These are phyloP conservation scores for Fonsecaea pedrosoi DNA, from an alignment of 2,329 filamentous ascomycete genomes.

Conservation along the genomic window DNA sequence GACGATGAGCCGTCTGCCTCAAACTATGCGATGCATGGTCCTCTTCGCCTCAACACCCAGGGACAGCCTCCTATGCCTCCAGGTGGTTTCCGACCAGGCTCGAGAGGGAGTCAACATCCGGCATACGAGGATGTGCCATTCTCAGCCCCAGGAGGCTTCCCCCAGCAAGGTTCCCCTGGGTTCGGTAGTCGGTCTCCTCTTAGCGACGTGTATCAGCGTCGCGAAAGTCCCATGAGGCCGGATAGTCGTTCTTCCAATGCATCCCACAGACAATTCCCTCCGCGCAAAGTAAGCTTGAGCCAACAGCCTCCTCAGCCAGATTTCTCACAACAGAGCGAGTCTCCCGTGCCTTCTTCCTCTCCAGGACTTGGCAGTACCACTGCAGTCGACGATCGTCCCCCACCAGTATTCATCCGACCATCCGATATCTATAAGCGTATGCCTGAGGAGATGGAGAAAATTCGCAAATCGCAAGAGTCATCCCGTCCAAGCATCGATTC, in stretches of 20 bases:
- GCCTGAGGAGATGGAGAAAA: constrained; percentile 68
- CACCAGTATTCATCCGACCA: constrained; percentile 66
- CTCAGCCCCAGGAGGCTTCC: constrained; percentile 29
- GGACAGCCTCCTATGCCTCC: constrained; percentile 28
- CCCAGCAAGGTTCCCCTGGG: constrained; percentile 26
- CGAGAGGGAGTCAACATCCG: constrained; percentile 36
- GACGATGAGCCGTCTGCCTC: constrained; percentile 22
- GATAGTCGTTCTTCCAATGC: constrained; percentile 38
- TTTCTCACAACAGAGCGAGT: constrained; percentile 13
- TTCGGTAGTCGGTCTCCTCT: constrained; percentile 39
- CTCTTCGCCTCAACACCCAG: constrained; percentile 35
- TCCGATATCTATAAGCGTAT: constrained; percentile 78
- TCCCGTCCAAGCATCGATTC: constrained; percentile 63
- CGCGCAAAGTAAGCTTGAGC: constrained; percentile 68
- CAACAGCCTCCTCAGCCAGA: constrained; percentile 45
- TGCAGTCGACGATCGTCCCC: constrained; percentile 24
- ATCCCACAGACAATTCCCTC: constrained; percentile 57
- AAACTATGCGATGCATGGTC: constrained; percentile 27
- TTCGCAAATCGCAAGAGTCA: constrained; percentile 64
- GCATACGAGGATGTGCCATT: constrained; percentile 29
- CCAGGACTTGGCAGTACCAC: constrained; percentile 6
- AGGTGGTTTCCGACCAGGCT: constrained; percentile 38
- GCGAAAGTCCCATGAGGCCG: constrained; percentile 37
- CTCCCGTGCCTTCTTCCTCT: constrained; percentile 10
- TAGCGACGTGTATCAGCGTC: constrained; percentile 29